Conservation (phyloP, 2,329 filamentous ascomycete genomes). For the Penicillium vulpinum region DNA sequence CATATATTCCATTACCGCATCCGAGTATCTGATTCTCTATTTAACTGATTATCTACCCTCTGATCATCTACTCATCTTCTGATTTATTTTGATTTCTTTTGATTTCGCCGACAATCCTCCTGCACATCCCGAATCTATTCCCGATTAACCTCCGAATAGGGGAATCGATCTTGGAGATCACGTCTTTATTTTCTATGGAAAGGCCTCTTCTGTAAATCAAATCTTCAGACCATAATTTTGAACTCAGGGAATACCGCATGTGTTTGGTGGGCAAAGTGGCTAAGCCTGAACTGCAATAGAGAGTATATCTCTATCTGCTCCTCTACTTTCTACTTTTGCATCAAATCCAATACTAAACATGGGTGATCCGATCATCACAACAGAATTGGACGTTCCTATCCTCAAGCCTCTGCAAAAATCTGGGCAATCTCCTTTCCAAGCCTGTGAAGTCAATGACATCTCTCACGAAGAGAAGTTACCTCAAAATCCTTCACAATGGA, state of each 20-base stretch:
- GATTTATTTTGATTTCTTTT: no score
- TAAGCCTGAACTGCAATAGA: not conserved
- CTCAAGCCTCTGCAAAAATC: not conserved
- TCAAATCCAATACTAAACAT: not conserved
- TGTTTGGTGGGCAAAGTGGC: not conserved
- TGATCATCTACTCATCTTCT: not conserved
- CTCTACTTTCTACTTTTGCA: not conserved
- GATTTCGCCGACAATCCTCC: slow-evolving; percentile 26
- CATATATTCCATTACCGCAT: not conserved
- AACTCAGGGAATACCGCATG: not conserved
- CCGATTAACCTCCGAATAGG: slow-evolving; percentile 19
- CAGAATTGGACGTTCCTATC: not conserved
- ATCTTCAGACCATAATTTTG: not conserved
- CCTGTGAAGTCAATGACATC: not conserved
- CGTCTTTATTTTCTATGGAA: not conserved
- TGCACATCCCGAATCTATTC: slow-evolving; percentile 8
- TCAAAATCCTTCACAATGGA: slow-evolving; percentile 13
- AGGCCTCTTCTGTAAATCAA: no score
- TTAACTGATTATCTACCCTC: no score
- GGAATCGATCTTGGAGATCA: not conserved
- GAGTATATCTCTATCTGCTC: not conserved
- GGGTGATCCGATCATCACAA: not conserved
- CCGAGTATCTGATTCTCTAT: no score
- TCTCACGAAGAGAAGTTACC: not conserved
- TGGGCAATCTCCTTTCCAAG: not conserved